Conservation (phyloP, 129 eudicot genomes). For the Flaveria trinervia region DNA sequence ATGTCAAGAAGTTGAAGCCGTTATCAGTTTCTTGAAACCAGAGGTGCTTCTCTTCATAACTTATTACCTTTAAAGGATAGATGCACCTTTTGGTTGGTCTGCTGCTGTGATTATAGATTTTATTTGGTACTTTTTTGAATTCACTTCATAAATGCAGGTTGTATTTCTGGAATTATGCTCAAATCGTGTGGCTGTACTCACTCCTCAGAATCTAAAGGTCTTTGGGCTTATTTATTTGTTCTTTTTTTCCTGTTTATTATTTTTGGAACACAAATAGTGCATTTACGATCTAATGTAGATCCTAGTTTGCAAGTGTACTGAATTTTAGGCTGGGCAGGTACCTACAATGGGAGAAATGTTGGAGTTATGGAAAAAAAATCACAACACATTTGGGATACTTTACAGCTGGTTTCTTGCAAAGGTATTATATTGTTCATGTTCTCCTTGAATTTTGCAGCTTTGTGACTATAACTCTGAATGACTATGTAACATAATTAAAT, state of each 20-base stretch:
- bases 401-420: conserved; percentile 99
- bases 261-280: neutral
- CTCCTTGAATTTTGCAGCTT: conserved; percentile 20
- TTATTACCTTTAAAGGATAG: conserved; percentile 31
- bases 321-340: conserved; percentile 53
- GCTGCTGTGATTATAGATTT: conserved; percentile 10
- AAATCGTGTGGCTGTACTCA: conserved; percentile 74
- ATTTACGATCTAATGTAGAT: conserved; percentile 12
- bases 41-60: conserved; percentile 58
- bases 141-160: conserved; percentile 53
- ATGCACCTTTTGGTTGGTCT: conserved; percentile 22
- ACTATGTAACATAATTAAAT: neutral
- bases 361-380: conserved; percentile 87
- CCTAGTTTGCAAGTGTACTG: conserved; percentile 24
- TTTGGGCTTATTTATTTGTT: conserved; percentile 15
- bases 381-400: conserved; percentile 77
- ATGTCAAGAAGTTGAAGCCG: conserved; percentile 92
- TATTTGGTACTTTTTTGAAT: neutral
- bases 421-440: conserved; percentile 43
- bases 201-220: conserved; percentile 85
- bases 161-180: conserved; percentile 94
- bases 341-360: conserved; percentile 89
- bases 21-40: conserved; percentile 79
- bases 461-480: neutral
- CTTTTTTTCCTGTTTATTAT: neutral